These are phyloP conservation scores for Trichoderma brevicompactum DNA, from an alignment of 2,329 filamentous ascomycete species.

Conservation along the genomic window DNA sequence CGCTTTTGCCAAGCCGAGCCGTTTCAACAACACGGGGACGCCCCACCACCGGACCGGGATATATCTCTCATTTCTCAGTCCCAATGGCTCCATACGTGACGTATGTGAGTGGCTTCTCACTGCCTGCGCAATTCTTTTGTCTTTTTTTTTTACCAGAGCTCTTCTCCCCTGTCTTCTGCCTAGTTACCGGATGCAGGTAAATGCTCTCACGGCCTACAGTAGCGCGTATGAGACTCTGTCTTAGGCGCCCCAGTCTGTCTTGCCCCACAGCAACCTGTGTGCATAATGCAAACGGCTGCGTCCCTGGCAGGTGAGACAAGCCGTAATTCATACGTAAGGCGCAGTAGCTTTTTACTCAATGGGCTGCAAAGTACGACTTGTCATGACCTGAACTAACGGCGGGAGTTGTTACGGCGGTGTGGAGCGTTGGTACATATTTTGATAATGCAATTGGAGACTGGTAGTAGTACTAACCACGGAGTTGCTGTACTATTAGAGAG, in stretches of 20 bases:
- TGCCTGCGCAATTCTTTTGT: not conserved
- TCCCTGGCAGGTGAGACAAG: slow-evolving; percentile 19
- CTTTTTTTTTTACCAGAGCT: not conserved
- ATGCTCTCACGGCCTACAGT: slow-evolving; percentile 22
- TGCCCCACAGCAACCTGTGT: not conserved
- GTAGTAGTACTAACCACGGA: not conserved
- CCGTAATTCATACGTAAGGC: not conserved
- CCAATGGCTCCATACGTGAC: slow-evolving; percentile 15
- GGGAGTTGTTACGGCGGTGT: not conserved
- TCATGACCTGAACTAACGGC: not conserved
- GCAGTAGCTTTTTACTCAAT: not conserved
- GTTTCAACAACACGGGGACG: slow-evolving; percentile 6
- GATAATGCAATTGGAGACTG: not conserved
- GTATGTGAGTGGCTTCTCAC: slow-evolving; percentile 1
- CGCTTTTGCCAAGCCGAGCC: slow-evolving; percentile 8
- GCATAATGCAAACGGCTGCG: slow-evolving; percentile 9
- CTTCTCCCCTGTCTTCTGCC: not conserved
- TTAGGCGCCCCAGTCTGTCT: not conserved
- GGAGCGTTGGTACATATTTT: not conserved
- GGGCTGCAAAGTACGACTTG: not conserved
- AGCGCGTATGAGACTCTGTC: slow-evolving; percentile 14
- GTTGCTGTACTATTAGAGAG: not conserved
- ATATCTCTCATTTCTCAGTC: slow-evolving; percentile 1
- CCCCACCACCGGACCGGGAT: slow-evolving; percentile 9
- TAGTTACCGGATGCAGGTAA: slow-evolving; percentile 23